Evolutionary conservation across 371 early-diverging fungal species (phyloP), one percentile per base, ranked within the genome.

Genomic region (Rhizomucor pusillus): DNA sequence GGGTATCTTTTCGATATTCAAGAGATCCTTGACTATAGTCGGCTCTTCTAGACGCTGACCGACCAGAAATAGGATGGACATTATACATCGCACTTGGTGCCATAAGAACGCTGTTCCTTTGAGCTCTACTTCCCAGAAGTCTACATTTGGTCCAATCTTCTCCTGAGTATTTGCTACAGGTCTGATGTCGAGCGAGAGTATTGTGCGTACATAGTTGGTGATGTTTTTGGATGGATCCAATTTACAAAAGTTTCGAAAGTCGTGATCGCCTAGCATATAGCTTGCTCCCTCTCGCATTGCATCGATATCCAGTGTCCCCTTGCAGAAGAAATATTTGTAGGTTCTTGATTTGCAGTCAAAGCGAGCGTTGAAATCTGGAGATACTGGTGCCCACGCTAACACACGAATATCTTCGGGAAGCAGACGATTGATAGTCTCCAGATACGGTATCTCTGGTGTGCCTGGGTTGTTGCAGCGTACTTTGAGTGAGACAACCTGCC

Each of bases 51-150:
- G 57, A 19, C 56, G 68, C 67, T 71, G 71, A 5, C 98, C 98
- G 4, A 96, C 84, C 35, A 90, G 69, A 54, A 95, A 89, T 36
- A 98, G 63, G 9, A 96, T 72, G 0, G 93, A 87, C 89, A 94
- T 92, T 84, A 97, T 94, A 67, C 92, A 95, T 37, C 98, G 89
- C 33, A 98, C 95, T 71, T 96, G 97, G 75, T 97, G 97, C 95
- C 95, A 97, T 39, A 98, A 69, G 54, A 97, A 98, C 13, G 96
- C 95, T 0, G 87, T 85, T 16, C 95, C 95, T 16, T 76, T 73
- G 20, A 93, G 66, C 43, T 83, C 78, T 37, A 92, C 67, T 56
- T 85, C 78, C 58, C 84, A 90, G 63, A 86, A 82, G 36, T 77
- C 76, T 13, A 63, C 50, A 19, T 63, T 65, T 9, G 65, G 49